Conservation (phyloP, 768 basidiomycete species). For the Russula earlei region DNA sequence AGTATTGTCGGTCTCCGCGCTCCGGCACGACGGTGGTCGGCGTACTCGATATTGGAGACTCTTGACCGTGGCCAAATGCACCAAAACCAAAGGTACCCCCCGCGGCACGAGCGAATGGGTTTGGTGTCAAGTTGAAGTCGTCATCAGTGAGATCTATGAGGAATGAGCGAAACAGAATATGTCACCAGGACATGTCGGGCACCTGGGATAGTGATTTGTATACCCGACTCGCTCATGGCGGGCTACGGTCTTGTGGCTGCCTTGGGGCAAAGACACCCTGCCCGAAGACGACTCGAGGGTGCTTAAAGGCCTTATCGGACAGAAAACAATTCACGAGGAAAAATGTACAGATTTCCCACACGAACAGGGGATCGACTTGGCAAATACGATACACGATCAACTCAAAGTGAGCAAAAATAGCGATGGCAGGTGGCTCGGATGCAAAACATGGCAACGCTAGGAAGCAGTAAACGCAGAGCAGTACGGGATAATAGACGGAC, state of each 20-base stretch:
- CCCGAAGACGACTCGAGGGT: background rate
- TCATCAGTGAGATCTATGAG: constrained; percentile 70
- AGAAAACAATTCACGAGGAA: background rate
- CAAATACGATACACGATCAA: constrained; percentile 15
- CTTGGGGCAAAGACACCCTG: background rate
- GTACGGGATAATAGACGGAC: constrained; percentile 16
- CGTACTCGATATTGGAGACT: constrained; percentile 56
- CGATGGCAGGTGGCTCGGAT: constrained; percentile 5
- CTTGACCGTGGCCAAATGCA: constrained; percentile 37
- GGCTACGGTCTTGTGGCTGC: background rate
- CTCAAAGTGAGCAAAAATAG: constrained; percentile 8
- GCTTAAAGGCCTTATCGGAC: background rate
- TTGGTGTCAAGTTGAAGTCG: constrained; percentile 49
- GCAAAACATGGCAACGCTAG: constrained; percentile 12
- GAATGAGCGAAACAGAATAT: constrained; percentile 9
- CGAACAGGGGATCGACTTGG: too few species aligned
- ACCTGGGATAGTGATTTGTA: constrained; percentile 44
- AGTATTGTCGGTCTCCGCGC: constrained; percentile 50
- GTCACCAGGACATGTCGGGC: constrained; percentile 6
- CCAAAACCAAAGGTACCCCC: constrained; percentile 27
- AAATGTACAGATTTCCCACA: too few species aligned
- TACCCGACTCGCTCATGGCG: constrained; percentile 28
- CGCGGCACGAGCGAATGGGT: constrained; percentile 58
- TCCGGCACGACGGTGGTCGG: constrained; percentile 35
- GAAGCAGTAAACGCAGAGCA: constrained; percentile 20